Evolutionary conservation across 805 yeast species (phyloP).

Genomic region (Teunomyces tritomae): DNA sequence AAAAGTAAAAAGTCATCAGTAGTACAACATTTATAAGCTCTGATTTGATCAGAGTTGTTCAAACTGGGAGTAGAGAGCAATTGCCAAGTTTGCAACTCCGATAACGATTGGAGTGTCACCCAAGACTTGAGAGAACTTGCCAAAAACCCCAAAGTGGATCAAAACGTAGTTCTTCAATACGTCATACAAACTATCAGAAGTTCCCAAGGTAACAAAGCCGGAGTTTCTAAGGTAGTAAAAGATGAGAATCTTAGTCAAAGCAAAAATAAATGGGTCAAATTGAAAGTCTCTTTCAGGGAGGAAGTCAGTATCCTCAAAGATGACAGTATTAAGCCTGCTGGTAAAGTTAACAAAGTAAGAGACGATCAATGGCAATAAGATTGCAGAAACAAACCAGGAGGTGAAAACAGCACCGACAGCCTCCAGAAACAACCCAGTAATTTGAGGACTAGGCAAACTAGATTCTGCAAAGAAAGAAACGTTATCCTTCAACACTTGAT

Average conservation of each 20-base stretch:
- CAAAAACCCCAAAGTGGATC: slow-evolving; percentile 36
- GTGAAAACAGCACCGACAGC: slow-evolving; percentile 29
- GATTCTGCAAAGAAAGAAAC: slow-evolving; percentile 20
- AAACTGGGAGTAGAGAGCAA: slow-evolving; percentile 53
- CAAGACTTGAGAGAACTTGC: slow-evolving; percentile 35
- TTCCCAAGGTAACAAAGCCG: slow-evolving; percentile 24
- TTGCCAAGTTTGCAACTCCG: slow-evolving; percentile 43
- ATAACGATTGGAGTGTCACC: slow-evolving; percentile 48
- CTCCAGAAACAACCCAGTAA: slow-evolving; percentile 25
- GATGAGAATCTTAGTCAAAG: slow-evolving; percentile 43
- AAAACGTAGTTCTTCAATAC: slow-evolving; percentile 29
- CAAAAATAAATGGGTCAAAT: slow-evolving; percentile 51
- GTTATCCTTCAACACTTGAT: slow-evolving; percentile 34
- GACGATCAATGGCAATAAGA: slow-evolving; percentile 38
- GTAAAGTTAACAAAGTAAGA: slow-evolving; percentile 56
- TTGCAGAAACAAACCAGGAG: slow-evolving; percentile 43
- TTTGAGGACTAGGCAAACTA: slow-evolving; percentile 32
- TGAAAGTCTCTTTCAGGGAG: slow-evolving; percentile 35
- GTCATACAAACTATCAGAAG: slow-evolving; percentile 23
- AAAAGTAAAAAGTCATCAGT: slow-evolving; percentile 8
- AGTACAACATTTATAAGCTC: slow-evolving; percentile 3
- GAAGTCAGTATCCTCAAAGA: slow-evolving; percentile 32
- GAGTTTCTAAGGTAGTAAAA: slow-evolving; percentile 38
- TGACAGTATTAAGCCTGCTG: slow-evolving; percentile 31
- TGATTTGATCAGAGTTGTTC: slow-evolving; percentile 32